Percentiles rank a stretch among this genome's conserved stretches.
These are phyloP conservation scores for Scytalidium sp. DNA, from an alignment of 2,329 filamentous ascomycete genomes.

Conservation along the genomic window DNA sequence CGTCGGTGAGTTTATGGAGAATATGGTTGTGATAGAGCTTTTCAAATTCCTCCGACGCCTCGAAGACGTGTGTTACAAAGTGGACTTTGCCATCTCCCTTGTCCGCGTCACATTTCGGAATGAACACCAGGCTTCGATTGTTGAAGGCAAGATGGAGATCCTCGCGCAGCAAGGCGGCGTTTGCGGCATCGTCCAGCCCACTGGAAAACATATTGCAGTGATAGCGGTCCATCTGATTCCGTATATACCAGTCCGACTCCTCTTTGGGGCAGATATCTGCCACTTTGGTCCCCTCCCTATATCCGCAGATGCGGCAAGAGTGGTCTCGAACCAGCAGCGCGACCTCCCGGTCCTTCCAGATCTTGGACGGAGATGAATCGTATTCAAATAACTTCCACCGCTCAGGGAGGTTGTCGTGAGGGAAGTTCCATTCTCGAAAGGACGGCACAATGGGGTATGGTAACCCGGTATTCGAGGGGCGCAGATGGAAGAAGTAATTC, in stretches of 20 bases:
- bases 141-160: conserved; percentile 10
- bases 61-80: conserved; percentile 5
- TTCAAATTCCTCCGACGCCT: conserved; percentile 3
- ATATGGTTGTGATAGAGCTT: conserved; percentile 6
- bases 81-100: neutral
- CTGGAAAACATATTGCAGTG: neutral
- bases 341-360: no score
- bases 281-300: conserved; percentile 8
- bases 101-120: conserved; percentile 4
- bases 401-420: conserved; percentile 10
- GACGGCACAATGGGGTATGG: conserved; percentile 11
- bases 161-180: conserved; percentile 7
- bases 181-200: conserved; percentile 7
- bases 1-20: conserved; percentile 2
- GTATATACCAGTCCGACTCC: conserved; percentile 8
- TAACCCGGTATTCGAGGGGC: conserved; percentile 2
- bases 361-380: conserved; percentile 3
- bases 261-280: conserved; percentile 9
- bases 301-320: conserved; percentile 10
- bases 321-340: conserved; percentile 6
- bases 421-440: conserved; percentile 12
- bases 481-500: conserved; percentile 13
- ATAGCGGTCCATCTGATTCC: conserved; percentile 10
- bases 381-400: conserved; percentile 4
- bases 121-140: conserved; percentile 4